These are phyloP conservation scores for Setaria viridis DNA, from an alignment of 202 grass and related monocot species.

Conservation along the genomic window DNA sequence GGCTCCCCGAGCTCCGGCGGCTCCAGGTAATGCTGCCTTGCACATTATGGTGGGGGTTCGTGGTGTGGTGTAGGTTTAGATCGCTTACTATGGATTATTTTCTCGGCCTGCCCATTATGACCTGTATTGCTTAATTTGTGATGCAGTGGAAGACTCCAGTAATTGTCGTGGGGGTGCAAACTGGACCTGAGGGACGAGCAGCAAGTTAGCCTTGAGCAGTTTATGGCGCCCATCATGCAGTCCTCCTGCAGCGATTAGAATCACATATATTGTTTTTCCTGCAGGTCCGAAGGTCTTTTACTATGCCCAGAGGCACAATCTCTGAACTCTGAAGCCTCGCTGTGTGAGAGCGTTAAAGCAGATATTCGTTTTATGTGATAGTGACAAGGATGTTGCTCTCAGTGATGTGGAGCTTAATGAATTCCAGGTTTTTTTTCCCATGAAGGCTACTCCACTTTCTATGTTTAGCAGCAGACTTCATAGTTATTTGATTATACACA, in stretches of 20 bases:
- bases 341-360: slow-evolving; percentile 91
- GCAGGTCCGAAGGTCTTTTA: slow-evolving; percentile 95
- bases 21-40: slow-evolving; percentile 60
- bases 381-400: slow-evolving; percentile 87
- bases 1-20: slow-evolving; percentile 92
- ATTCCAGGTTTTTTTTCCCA: slow-evolving; percentile 73
- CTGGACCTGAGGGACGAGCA: slow-evolving; percentile 89
- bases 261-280: not conserved
- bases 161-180: slow-evolving; percentile 89
- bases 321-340: slow-evolving; percentile 88
- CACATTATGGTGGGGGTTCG: not conserved
- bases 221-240: slow-evolving; percentile 98
- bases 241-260: slow-evolving; percentile 58
- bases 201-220: slow-evolving; percentile 83
- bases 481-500: not conserved
- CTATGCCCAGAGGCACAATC: slow-evolving; percentile 89
- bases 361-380: slow-evolving; percentile 93
- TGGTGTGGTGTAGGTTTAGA: not conserved
- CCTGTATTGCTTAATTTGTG: slow-evolving; percentile 31
- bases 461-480: not conserved
- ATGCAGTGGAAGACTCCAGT: slow-evolving; percentile 72
- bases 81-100: slow-evolving; percentile 1
- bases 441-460: not conserved
- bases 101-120: slow-evolving; percentile 1
- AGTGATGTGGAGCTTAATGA: slow-evolving; percentile 91